A percentile compares a stretch with the other conserved stretches of the same genome.
phyloP scores from a whole-genome alignment of 1,139 yeast genomes.

The Spencermartinsiella ligniputridi region DNA sequence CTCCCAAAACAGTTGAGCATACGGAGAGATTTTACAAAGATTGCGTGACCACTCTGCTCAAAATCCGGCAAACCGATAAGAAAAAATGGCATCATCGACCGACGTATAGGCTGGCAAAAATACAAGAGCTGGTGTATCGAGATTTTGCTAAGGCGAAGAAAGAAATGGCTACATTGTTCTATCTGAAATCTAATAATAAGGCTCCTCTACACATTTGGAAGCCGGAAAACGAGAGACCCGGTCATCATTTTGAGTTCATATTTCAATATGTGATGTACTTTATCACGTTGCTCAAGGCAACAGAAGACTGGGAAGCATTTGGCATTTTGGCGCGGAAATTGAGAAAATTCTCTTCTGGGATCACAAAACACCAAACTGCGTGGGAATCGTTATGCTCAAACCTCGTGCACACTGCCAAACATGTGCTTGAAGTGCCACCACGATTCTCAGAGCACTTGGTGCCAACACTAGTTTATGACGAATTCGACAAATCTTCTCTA shows the following conservation, averaged over 20 bases:
- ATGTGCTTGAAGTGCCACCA: conserved; percentile 42
- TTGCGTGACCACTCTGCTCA: conserved; percentile 37
- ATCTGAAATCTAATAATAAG: conserved; percentile 60
- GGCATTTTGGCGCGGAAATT: conserved; percentile 62
- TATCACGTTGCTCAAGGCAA: conserved; percentile 50
- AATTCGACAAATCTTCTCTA: conserved; percentile 35
- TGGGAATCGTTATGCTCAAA: conserved; percentile 59
- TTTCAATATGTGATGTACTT: conserved; percentile 64
- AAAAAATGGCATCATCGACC: conserved; percentile 94
- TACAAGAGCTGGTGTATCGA: conserved; percentile 51
- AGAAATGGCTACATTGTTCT: conserved; percentile 60
- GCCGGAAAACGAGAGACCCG: conserved; percentile 87
- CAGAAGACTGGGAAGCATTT: conserved; percentile 56
- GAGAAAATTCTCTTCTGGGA: conserved; percentile 70
- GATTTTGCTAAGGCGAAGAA: conserved; percentile 54
- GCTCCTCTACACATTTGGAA: conserved; percentile 86
- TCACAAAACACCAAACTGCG: conserved; percentile 55
- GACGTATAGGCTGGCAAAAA: conserved; percentile 63
- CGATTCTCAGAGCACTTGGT: conserved; percentile 53
- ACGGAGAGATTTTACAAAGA: conserved; percentile 25
- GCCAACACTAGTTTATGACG: conserved; percentile 43
- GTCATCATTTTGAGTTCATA: conserved; percentile 82
- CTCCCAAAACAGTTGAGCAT: background rate
- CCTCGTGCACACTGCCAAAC: conserved; percentile 49
- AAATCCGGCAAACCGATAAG: conserved; percentile 57